Conservation (phyloP, 352 stramenopile genomes). For the Phytophthora colocasiae region DNA sequence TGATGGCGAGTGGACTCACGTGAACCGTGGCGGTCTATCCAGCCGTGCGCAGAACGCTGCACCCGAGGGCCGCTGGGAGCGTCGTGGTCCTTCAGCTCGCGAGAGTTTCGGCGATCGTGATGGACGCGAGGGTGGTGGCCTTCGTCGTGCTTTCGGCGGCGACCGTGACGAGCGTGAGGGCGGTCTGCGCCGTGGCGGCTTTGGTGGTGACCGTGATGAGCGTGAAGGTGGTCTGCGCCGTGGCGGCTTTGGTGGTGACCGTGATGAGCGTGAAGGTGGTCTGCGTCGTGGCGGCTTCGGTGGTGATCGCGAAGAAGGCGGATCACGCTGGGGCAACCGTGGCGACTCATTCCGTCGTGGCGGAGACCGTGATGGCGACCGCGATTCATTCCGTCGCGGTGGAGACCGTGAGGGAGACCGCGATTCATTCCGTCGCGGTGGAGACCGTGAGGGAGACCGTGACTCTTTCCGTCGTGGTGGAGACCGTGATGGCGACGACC, state of each 20-base stretch:
- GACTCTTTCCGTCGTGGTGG: conserved; percentile 31
- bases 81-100: conserved; percentile 51
- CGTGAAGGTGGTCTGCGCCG: conserved; percentile 30
- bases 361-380: conserved; percentile 41
- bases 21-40: conserved; percentile 43
- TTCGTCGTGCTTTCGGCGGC: conserved; percentile 34
- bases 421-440: conserved; percentile 26
- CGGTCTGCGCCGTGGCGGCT: conserved; percentile 30
- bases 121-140: conserved; percentile 34
- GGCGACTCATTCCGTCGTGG: conserved; percentile 29
- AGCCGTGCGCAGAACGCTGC: conserved; percentile 46
- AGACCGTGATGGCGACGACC: conserved; percentile 46
- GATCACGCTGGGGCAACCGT: conserved; percentile 20
- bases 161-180: conserved; percentile 42
- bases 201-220: conserved; percentile 52
- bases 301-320: conserved; percentile 39
- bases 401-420: conserved; percentile 34
- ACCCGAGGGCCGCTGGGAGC: conserved; percentile 69
- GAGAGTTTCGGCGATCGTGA: conserved; percentile 39
- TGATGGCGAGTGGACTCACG: conserved; percentile 75
- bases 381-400: conserved; percentile 19
- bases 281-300: conserved; percentile 22
- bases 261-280: conserved; percentile 38
- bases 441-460: conserved; percentile 27
- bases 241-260: conserved; percentile 33